Conservation (phyloP, 139 green algal genomes). For the Marvania coccoides region DNA sequence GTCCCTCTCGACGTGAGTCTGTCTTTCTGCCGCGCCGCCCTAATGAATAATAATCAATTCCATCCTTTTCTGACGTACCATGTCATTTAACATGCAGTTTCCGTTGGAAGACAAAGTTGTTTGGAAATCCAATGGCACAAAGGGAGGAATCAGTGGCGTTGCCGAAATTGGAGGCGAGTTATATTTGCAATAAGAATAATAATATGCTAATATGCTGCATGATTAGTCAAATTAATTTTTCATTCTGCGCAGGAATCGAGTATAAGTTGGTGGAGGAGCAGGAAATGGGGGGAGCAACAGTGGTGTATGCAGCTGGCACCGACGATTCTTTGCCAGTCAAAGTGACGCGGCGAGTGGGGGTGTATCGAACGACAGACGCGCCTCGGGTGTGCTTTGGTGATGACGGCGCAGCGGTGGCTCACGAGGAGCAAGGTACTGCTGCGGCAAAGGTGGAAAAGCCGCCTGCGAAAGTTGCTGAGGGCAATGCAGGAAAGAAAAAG, state of each 20-base stretch:
- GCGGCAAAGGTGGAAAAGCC: neutral
- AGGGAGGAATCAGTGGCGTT: neutral
- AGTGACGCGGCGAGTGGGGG: constrained; percentile 2
- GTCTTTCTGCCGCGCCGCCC: neutral
- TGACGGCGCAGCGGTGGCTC: neutral
- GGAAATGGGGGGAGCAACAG: neutral
- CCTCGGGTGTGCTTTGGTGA: constrained; percentile 9
- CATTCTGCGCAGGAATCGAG: constrained; percentile 1
- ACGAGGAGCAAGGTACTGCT: neutral
- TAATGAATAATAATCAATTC: neutral
- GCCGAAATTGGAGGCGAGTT: neutral
- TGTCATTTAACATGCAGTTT: constrained; percentile 2
- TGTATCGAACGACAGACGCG: neutral
- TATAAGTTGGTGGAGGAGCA: constrained; percentile 6
- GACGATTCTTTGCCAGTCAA: neutral
- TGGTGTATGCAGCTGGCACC: neutral
- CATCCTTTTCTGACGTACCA: neutral
- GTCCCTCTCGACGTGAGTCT: constrained; percentile 10
- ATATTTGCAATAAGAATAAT: too few species aligned
- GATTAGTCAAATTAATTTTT: neutral
- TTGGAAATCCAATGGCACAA: neutral
- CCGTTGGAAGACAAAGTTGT: neutral
- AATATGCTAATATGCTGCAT: too few species aligned
- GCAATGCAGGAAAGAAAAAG: neutral
- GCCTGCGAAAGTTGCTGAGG: neutral